A percentile compares a stretch with the other conserved stretches of the same genome.
These are phyloP conservation scores for Quercus tomentella DNA, from an alignment of 331 rosid genomes.

Conservation along the genomic window DNA sequence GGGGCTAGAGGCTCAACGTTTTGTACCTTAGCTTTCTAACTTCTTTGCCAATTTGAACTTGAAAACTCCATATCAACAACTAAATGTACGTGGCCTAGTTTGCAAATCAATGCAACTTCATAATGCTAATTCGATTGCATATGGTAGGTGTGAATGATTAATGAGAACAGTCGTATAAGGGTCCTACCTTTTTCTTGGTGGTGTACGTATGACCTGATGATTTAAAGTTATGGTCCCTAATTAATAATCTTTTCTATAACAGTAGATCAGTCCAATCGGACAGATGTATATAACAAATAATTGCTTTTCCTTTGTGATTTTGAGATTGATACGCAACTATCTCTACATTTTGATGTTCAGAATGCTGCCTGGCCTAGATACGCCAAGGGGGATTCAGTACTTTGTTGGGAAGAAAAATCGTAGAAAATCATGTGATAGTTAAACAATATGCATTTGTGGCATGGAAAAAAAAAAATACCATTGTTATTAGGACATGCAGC, in stretches of 20 bases:
- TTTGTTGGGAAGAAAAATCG: neutral
- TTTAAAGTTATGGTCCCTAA: neutral
- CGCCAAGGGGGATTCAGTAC: neutral
- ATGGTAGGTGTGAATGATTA: neutral
- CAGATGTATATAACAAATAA: neutral
- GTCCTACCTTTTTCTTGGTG: neutral
- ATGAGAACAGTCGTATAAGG: neutral
- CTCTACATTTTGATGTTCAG: neutral
- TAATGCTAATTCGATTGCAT: too few species aligned
- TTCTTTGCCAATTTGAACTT: neutral
- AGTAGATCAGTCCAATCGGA: neutral
- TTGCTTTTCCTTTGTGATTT: neutral
- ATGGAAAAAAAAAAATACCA: too few species aligned
- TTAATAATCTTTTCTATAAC: neutral
- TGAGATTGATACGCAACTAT: neutral
- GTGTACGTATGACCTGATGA: neutral
- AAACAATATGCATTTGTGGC: too few species aligned
- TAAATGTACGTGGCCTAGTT: too few species aligned
- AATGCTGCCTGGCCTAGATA: neutral
- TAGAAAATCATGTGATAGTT: neutral
- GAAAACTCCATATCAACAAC: neutral
- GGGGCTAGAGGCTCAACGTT: neutral
- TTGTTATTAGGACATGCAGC: too few species aligned
- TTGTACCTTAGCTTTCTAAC: neutral
- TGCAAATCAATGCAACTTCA: too few species aligned